Percentiles rank a stretch among this genome's conserved stretches.
Conservation (phyloP, 768 basidiomycete species). For the Russula emetica region DNA sequence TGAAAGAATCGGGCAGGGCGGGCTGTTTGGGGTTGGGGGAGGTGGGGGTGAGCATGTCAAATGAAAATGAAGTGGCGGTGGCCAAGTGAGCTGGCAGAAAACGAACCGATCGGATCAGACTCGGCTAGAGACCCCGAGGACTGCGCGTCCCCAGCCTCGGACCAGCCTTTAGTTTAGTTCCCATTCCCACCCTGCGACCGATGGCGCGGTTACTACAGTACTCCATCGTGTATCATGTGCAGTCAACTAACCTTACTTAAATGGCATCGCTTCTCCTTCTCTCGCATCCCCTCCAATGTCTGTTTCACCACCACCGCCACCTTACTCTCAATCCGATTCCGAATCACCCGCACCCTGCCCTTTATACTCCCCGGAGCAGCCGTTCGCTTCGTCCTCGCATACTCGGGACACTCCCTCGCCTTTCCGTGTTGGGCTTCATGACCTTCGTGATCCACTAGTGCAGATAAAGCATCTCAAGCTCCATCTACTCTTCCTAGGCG, state of each 20-base stretch:
- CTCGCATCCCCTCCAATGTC: slow-evolving; percentile 2
- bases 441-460: slow-evolving; percentile 15
- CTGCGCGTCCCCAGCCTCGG: no score
- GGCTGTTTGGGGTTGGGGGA: slow-evolving; percentile 32
- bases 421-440: slow-evolving; percentile 18
- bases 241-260: neutral
- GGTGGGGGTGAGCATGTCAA: slow-evolving; percentile 38
- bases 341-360: neutral
- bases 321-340: slow-evolving; percentile 15
- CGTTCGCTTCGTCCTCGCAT: slow-evolving; percentile 8
- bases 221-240: neutral
- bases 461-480: slow-evolving; percentile 9
- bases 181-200: no score
- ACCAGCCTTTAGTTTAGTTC: no score
- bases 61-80: slow-evolving; percentile 6
- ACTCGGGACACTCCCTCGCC: neutral
- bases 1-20: slow-evolving; percentile 28
- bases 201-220: neutral
- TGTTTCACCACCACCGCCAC: slow-evolving; percentile 5
- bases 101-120: neutral
- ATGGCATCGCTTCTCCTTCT: neutral
- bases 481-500: slow-evolving; percentile 16
- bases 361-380: neutral
- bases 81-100: neutral
- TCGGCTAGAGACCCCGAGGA: neutral